A percentile compares a stretch with the other conserved stretches of the same genome.
phyloP scores from a whole-genome alignment of 768 basidiomycete genomes.

The Agaricus subrufescens region DNA sequence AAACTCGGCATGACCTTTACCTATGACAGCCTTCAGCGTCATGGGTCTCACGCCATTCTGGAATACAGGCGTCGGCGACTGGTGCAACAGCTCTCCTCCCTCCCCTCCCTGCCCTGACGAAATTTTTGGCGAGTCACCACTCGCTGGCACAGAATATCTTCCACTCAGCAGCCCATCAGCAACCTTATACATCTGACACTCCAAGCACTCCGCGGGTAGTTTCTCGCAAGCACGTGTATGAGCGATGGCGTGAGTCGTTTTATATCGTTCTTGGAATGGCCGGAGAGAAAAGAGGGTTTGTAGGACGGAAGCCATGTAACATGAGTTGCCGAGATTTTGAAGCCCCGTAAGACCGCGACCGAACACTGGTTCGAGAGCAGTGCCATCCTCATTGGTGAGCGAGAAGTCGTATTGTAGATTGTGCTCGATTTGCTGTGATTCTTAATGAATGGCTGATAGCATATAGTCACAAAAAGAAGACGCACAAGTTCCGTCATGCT shows the following conservation, averaged over 20 bases:
- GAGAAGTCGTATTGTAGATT: constrained; percentile 95
- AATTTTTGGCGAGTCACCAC: constrained; percentile 10
- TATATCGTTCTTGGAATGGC: constrained; percentile 72
- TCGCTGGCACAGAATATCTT: constrained; percentile 71
- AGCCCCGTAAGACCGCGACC: constrained; percentile 89
- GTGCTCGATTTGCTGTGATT: constrained; percentile 85
- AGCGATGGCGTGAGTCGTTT: constrained; percentile 42
- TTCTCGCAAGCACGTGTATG: constrained; percentile 11
- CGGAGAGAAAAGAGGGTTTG: constrained; percentile 84
- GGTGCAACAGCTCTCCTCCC: constrained; percentile 14
- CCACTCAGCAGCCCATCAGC: constrained; percentile 92
- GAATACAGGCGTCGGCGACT: constrained; percentile 49
- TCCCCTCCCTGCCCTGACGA: background rate
- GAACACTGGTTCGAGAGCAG: constrained; percentile 82
- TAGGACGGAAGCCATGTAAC: constrained; percentile 95
- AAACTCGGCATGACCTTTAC: constrained; percentile 91
- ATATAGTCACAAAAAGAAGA: background rate
- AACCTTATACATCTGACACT: constrained; percentile 92
- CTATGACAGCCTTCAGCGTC: constrained; percentile 85
- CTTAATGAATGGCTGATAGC: background rate
- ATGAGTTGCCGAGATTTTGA: constrained; percentile 92
- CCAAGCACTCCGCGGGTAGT: constrained; percentile 82
- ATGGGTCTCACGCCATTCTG: constrained; percentile 82
- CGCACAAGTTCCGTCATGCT: constrained; percentile 91
- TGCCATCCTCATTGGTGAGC: constrained; percentile 80